Conservation (phyloP, 306 rosid species). For the Sicyos baderoa region DNA sequence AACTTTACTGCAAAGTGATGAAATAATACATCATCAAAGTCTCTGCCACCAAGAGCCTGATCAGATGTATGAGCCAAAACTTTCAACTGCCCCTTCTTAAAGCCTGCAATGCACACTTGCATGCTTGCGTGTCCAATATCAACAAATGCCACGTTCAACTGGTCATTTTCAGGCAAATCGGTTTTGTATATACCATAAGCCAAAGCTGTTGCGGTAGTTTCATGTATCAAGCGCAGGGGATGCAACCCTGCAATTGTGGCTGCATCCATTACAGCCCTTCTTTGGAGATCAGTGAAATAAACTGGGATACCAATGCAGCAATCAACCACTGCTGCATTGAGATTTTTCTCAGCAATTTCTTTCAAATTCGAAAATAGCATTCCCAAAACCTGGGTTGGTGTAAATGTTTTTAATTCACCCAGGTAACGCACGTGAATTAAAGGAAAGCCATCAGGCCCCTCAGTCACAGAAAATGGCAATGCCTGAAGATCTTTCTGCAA, state of each 20-base stretch:
- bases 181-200: constrained; percentile 96
- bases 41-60: constrained; percentile 86
- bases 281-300: constrained; percentile 84
- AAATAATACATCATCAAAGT: constrained; percentile 78
- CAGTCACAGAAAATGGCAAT: constrained; percentile 54
- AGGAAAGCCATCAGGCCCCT: constrained; percentile 86
- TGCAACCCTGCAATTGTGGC: constrained; percentile 87
- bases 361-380: constrained; percentile 77
- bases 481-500: constrained; percentile 67
- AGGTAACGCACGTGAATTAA: constrained; percentile 62
- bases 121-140: constrained; percentile 91
- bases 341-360: constrained; percentile 67
- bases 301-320: constrained; percentile 94
- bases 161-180: constrained; percentile 79
- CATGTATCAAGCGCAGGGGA: constrained; percentile 83
- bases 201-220: constrained; percentile 87
- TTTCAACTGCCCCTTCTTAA: constrained; percentile 78
- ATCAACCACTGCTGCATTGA: constrained; percentile 74
- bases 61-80: constrained; percentile 80
- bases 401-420: constrained; percentile 58
- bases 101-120: constrained; percentile 97
- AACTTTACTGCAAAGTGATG: constrained; percentile 68
- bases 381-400: constrained; percentile 76
- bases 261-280: constrained; percentile 85
- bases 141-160: constrained; percentile 77